Conservation (phyloP, 306 rosid genomes). For the Carpinus viminea region DNA sequence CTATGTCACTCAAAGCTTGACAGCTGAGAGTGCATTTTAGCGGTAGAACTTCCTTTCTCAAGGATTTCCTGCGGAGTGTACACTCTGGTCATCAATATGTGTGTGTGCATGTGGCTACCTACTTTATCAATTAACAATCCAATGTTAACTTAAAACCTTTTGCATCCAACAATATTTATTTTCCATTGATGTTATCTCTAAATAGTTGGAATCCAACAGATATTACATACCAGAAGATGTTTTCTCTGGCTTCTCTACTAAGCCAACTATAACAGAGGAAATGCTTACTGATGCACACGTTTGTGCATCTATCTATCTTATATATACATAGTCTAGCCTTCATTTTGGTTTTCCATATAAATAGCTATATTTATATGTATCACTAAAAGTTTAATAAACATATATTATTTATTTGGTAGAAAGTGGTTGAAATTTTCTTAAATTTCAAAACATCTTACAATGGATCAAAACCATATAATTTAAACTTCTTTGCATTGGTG, state of each 20-base stretch:
- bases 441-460: no score
- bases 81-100: not conserved
- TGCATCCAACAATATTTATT: not conserved
- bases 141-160: not conserved
- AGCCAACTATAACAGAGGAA: not conserved
- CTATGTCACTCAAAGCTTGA: not conserved
- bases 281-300: no score
- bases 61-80: not conserved
- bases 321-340: no score
- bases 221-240: not conserved
- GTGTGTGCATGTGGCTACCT: not conserved
- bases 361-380: no score
- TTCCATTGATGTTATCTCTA: not conserved
- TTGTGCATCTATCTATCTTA: no score
- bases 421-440: no score
- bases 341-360: no score
- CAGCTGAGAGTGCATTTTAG: not conserved
- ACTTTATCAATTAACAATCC: not conserved
- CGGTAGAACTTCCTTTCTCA: not conserved
- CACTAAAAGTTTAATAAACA: no score
- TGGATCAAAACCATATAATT: no score
- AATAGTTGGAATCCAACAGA: not conserved
- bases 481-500: no score
- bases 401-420: no score
- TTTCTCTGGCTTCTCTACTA: not conserved